Base-by-base conservation (phyloP, 2,329 filamentous ascomycete genomes). In the Cyphellophora attinorum region DNA sequence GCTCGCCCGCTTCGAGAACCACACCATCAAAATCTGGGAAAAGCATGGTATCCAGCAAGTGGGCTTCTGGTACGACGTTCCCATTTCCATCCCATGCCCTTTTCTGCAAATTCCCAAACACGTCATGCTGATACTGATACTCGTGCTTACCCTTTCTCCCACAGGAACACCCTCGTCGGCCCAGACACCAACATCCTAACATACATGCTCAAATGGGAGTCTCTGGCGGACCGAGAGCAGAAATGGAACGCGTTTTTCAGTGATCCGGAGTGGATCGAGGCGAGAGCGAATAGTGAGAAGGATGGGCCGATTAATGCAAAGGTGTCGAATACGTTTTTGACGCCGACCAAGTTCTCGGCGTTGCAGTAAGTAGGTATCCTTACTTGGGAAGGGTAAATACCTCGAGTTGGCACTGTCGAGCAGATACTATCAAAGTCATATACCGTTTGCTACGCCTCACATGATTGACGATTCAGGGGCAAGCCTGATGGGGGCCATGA, bases 121-220 rank as follows among this genome's bases (percentile, higher is more conserved):
- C n/a, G n/a, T n/a, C n/a, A n/a, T n/a, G n/a, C n/a, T n/a, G n/a
- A n/a, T n/a, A n/a, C n/a, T n/a, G n/a, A n/a, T n/a, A n/a, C n/a
- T n/a, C n/a, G n/a, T n/a, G n/a, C n/a, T n/a, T n/a, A n/a, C n/a
- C n/a, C n/a, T n/a, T n/a, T n/a, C n/a, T n/a, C n/a, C n/a, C 95
- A 95, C 56, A 86, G 81, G 48, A 88, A 96, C 76, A 81, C 85
- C 41, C 70, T 94, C 4, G 86, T 96, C 47, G 86, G 88, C 27
- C 94, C 94, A 61, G 84, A 81, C 48, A 73, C 79, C 29, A 79
- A 82, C 13, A 74, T 74, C 27, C 66, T 95, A 50, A 84, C 91
- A 51, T 75, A 91, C 13, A 59, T 93, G 21, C 73, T 79, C 6
- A 84, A 83, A 3, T 38, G 35, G 35, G 35, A 38, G 12, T 38